Conservation (phyloP, 2,329 filamentous ascomycete genomes). For the Ilyonectria mors-panacis region DNA sequence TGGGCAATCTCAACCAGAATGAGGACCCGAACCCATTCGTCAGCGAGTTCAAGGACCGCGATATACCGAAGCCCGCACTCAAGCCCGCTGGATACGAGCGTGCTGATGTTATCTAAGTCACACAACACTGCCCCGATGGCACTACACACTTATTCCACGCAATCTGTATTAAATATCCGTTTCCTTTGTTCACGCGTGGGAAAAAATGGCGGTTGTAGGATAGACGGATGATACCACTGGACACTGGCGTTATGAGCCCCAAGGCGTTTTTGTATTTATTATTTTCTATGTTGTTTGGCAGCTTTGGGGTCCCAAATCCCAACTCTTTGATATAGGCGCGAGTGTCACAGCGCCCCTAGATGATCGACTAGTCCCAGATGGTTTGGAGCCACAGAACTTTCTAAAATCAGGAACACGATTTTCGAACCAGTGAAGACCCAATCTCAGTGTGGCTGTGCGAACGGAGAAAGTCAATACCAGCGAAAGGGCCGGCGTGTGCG, state of each 20-base stretch:
- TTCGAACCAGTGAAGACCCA: not conserved
- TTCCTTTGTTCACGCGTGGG: conserved; percentile 9
- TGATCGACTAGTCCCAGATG: not conserved
- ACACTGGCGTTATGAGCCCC: conserved; percentile 5
- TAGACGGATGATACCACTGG: conserved; percentile 29
- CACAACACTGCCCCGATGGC: not conserved
- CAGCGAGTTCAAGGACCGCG: conserved; percentile 81
- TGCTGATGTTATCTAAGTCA: conserved; percentile 77
- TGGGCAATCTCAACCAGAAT: conserved; percentile 88
- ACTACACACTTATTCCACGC: not conserved
- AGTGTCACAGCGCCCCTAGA: not conserved
- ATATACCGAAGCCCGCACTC: conserved; percentile 75
- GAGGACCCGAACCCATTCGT: conserved; percentile 95
- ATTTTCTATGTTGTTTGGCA: not conserved
- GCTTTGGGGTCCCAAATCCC: conserved; percentile 17
- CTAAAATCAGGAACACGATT: not conserved
- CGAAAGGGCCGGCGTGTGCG: not conserved
- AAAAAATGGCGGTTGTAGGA: conserved; percentile 12
- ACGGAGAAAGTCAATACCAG: not conserved
- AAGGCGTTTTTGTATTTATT: conserved; percentile 8
- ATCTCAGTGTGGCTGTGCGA: conserved; percentile 1
- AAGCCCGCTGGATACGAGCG: conserved; percentile 86
- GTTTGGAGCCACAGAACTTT: conserved; percentile 4
- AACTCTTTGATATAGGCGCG: conserved; percentile 18
- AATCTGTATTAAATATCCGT: conserved; percentile 2